phyloP scores from a whole-genome alignment of 2,329 filamentous ascomycete species.

The Exophiala calicioides region DNA sequence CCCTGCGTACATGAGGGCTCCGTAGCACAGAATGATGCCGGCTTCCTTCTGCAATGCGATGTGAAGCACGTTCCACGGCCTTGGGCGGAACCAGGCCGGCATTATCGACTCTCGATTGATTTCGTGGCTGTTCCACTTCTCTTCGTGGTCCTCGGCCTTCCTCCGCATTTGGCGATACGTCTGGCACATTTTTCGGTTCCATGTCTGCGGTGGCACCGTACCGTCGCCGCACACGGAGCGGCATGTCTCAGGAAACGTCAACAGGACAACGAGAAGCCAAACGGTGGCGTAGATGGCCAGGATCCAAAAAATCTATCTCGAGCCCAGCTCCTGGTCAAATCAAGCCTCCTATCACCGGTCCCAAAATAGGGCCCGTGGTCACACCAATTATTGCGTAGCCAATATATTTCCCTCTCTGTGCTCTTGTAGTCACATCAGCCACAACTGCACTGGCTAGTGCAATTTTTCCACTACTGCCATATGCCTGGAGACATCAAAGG shows the following conservation, averaged over 20 bases:
- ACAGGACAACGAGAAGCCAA: no score
- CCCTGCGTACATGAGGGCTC: conserved; percentile 42
- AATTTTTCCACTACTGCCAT: conserved; percentile 43
- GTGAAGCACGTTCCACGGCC: neutral
- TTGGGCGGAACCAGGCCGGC: neutral
- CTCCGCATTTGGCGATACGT: no score
- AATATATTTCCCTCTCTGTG: conserved; percentile 46
- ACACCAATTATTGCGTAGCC: conserved; percentile 35
- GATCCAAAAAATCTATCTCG: conserved; percentile 57
- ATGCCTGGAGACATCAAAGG: conserved; percentile 46
- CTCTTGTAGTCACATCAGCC: conserved; percentile 42
- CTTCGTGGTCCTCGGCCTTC: no score
- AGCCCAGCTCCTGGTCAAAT: conserved; percentile 51
- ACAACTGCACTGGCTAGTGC: conserved; percentile 43
- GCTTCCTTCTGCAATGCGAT: conserved; percentile 35
- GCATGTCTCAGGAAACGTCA: no score
- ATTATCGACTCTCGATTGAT: neutral
- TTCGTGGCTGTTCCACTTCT: conserved; percentile 45
- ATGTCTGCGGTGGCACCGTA: no score
- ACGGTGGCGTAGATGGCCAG: conserved; percentile 55
- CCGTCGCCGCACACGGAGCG: conserved; percentile 54
- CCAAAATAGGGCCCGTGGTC: conserved; percentile 49
- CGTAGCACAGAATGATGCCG: conserved; percentile 40
- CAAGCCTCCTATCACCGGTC: conserved; percentile 53
- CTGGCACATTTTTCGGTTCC: no score